A percentile compares a stretch with the other conserved stretches of the same genome.
These are phyloP conservation scores for Willaertia magna DNA, from an alignment of 208 protist species.

Conservation along the genomic window DNA sequence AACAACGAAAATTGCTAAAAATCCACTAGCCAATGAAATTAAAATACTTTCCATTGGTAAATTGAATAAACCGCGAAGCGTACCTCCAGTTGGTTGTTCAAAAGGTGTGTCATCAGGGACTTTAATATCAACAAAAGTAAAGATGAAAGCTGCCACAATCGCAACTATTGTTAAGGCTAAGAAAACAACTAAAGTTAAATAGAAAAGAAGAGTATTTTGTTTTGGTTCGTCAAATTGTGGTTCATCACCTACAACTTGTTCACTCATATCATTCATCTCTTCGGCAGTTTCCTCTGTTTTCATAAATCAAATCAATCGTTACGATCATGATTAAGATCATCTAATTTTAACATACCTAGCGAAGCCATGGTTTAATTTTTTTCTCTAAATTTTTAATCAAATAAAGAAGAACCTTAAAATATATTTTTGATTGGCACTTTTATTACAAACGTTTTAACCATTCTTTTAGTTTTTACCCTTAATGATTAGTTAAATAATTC, in stretches of 20 bases:
- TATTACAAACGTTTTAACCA: too few species aligned
- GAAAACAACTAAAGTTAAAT: neutral
- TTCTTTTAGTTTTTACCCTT: too few species aligned
- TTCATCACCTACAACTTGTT: neutral
- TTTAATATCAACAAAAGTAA: neutral
- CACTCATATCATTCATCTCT: neutral
- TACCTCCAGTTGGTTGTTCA: neutral
- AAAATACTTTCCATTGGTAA: neutral
- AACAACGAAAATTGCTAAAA: neutral
- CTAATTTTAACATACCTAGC: too few species aligned
- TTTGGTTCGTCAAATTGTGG: neutral
- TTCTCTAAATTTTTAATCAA: too few species aligned
- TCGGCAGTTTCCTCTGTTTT: neutral
- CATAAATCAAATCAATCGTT: too few species aligned
- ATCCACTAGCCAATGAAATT: neutral
- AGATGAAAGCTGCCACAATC: neutral
- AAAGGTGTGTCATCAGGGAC: neutral
- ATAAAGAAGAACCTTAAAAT: too few species aligned
- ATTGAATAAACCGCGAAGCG: neutral
- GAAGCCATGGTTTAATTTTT: too few species aligned
- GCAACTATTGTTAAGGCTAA: neutral
- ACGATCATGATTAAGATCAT: too few species aligned
- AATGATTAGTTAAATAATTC: too few species aligned
- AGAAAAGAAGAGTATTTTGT: neutral
- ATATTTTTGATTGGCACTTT: too few species aligned